These are phyloP conservation scores for Aspergillus melleus DNA, from an alignment of 2,329 filamentous ascomycete genomes.

Conservation along the genomic window DNA sequence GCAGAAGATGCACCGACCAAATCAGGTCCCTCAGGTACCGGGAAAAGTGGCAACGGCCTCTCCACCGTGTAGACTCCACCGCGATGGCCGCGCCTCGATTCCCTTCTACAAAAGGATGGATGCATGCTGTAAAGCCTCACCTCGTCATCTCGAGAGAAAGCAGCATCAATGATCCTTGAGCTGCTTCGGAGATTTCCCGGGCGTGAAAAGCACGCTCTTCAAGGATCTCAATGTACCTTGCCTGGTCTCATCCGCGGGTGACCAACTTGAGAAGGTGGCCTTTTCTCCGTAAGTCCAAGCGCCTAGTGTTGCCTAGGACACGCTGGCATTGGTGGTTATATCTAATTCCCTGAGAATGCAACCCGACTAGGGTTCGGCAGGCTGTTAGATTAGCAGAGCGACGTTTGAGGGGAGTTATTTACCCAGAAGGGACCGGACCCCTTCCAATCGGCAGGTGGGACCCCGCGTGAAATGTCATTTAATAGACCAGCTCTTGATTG, in stretches of 20 bases:
- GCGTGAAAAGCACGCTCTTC: conserved; percentile 4
- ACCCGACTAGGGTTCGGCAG: neutral
- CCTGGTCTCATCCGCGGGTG: conserved; percentile 7
- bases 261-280: conserved; percentile 7
- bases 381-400: neutral
- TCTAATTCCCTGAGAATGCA: neutral
- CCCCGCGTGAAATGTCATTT: neutral
- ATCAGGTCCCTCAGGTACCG: neutral
- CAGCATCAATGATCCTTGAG: neutral
- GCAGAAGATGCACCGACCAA: neutral
- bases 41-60: neutral
- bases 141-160: neutral
- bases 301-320: neutral
- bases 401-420: neutral
- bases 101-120: neutral
- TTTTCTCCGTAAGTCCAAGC: neutral
- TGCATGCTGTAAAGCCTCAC: neutral
- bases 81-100: neutral
- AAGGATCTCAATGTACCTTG: neutral
- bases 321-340: neutral
- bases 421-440: neutral
- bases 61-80: neutral
- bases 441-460: conserved; percentile 1
- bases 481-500: neutral
- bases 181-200: neutral